Percentiles rank a stretch among this genome's conserved stretches.
Evolutionary conservation across 306 rosid genomes (phyloP).

Genomic region (Lotus japonicus): DNA sequence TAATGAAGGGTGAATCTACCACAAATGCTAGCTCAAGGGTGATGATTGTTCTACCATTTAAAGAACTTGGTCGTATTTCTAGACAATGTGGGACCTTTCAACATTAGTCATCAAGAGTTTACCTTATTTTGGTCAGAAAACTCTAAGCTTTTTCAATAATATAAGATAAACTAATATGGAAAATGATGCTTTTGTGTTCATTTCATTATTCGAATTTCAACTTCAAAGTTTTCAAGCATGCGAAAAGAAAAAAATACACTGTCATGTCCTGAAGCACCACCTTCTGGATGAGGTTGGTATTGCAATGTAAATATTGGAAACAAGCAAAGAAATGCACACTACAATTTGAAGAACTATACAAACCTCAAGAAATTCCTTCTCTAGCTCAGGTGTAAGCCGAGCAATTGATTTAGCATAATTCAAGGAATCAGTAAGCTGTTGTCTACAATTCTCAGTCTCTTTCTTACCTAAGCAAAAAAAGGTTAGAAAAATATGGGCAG

Average conservation of each 20-base stretch:
- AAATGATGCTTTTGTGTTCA: not conserved
- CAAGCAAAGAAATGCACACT: not conserved
- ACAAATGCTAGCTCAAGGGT: too few species aligned
- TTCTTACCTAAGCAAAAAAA: slow-evolving; percentile 51
- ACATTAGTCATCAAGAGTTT: too few species aligned
- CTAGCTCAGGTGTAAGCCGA: slow-evolving; percentile 58
- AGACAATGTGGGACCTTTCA: too few species aligned
- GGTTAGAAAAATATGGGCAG: not conserved
- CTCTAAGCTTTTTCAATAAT: too few species aligned
- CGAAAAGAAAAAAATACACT: not conserved
- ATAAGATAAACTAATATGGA: too few species aligned
- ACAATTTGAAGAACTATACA: slow-evolving; percentile 10
- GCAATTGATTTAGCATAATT: slow-evolving; percentile 73
- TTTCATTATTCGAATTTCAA: not conserved
- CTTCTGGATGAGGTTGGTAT: not conserved
- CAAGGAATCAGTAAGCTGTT: slow-evolving; percentile 47
- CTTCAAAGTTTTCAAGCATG: slow-evolving; percentile 5
- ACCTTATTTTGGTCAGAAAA: not conserved
- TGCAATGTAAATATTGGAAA: not conserved
- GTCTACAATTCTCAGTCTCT: slow-evolving; percentile 45
- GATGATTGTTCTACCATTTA: too few species aligned
- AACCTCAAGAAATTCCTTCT: slow-evolving; percentile 87
- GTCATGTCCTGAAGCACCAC: not conserved
- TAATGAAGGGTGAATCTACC: not conserved
- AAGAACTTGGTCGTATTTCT: too few species aligned